Conservation (phyloP, 1,139 yeast species). For the Hansenula sp. region DNA sequence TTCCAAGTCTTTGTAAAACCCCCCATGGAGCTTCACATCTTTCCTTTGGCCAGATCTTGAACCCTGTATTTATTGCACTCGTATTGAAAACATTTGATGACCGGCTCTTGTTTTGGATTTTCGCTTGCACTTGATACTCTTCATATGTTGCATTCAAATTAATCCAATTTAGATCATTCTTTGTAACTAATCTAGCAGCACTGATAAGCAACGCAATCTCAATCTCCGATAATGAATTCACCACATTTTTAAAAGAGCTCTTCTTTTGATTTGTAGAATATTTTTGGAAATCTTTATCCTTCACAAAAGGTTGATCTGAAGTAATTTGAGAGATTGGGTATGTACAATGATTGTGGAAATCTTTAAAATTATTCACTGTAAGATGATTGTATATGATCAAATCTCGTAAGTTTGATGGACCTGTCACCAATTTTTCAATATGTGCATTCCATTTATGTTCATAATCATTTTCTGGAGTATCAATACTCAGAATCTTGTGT, state of each 20-base stretch:
- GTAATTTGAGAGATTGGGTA: constrained; percentile 39
- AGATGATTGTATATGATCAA: constrained; percentile 45
- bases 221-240: constrained; percentile 54
- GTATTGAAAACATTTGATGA: constrained; percentile 33
- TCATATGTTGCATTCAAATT: constrained; percentile 76
- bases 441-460: constrained; percentile 48
- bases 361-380: constrained; percentile 55
- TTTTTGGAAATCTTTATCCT: constrained; percentile 28
- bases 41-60: constrained; percentile 44
- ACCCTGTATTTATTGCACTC: constrained; percentile 16
- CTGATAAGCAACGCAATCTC: constrained; percentile 68
- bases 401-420: constrained; percentile 28
- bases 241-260: constrained; percentile 20
- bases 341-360: constrained; percentile 47
- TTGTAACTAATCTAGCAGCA: constrained; percentile 66
- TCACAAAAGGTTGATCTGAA: constrained; percentile 28
- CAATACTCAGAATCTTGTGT: constrained; percentile 27
- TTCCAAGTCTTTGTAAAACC: constrained; percentile 29
- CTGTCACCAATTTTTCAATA: constrained; percentile 30
- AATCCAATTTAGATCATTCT: constrained; percentile 49
- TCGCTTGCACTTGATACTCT: constrained; percentile 63
- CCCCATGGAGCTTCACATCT: constrained; percentile 57
- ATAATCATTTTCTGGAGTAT: constrained; percentile 23
- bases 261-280: constrained; percentile 25
- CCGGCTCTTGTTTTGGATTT: constrained; percentile 39